Evolutionary conservation across 2,329 filamentous ascomycete species (phyloP).

Genomic region (Xylaria digitata): DNA sequence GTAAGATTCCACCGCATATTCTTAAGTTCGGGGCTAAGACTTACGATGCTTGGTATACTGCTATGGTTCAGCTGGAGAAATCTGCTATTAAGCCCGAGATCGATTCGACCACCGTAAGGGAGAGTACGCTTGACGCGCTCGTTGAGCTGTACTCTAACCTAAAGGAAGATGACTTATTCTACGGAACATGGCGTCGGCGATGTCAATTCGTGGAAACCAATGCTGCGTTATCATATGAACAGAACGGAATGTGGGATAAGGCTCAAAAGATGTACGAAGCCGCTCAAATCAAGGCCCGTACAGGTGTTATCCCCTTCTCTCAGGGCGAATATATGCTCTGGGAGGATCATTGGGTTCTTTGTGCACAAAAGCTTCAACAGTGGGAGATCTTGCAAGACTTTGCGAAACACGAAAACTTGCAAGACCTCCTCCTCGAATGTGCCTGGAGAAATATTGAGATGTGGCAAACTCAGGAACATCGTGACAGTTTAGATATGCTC

Average conservation of each 20-base stretch:
- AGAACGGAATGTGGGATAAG: slow-evolving; percentile 99
- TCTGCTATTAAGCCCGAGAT: slow-evolving; percentile 84
- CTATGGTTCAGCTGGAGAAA: slow-evolving; percentile 88
- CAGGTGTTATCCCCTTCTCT: slow-evolving; percentile 94
- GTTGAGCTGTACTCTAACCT: slow-evolving; percentile 90
- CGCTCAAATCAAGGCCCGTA: slow-evolving; percentile 96
- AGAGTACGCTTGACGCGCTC: slow-evolving; percentile 96
- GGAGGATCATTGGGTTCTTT: slow-evolving; percentile 99
- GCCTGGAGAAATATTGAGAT: slow-evolving; percentile 96
- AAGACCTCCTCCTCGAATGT: slow-evolving; percentile 93
- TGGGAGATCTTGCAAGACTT: slow-evolving; percentile 99
- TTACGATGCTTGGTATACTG: slow-evolving; percentile 98
- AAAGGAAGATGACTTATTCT: slow-evolving; percentile 96
- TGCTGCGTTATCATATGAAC: slow-evolving; percentile 95
- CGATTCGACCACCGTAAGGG: slow-evolving; percentile 84
- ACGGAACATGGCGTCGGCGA: slow-evolving; percentile 93
- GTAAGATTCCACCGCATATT: slow-evolving; percentile 94
- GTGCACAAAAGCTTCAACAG: slow-evolving; percentile 97
- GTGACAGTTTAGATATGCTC: slow-evolving; percentile 89
- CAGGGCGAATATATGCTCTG: slow-evolving; percentile 98
- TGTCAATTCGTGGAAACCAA: slow-evolving; percentile 99
- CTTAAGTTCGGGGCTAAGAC: slow-evolving; percentile 95
- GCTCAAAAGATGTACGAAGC: slow-evolving; percentile 96
- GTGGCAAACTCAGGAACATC: slow-evolving; percentile 87
- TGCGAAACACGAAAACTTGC: slow-evolving; percentile 98